Conservation (phyloP, 2,329 filamentous ascomycete genomes). For the Nothophoma quercina region DNA sequence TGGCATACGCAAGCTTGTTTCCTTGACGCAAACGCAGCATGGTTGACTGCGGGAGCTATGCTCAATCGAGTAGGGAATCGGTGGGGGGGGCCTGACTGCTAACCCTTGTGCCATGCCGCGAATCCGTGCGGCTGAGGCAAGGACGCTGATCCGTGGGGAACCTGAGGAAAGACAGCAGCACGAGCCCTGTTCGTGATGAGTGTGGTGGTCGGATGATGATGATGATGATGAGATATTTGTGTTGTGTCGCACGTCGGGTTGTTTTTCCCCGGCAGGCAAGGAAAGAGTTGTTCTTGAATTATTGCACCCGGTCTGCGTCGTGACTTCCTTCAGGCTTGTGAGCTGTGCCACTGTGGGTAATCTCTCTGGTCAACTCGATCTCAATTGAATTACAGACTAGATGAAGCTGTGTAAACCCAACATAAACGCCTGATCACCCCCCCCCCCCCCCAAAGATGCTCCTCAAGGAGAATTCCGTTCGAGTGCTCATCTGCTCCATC, state of each 20-base stretch:
- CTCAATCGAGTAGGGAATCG: too few relatives aligned
- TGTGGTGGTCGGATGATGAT: too few relatives aligned
- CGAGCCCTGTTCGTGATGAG: neutral
- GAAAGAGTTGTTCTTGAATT: too few relatives aligned
- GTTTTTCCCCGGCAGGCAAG: too few relatives aligned
- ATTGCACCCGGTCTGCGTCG: too few relatives aligned
- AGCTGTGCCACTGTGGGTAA: too few relatives aligned
- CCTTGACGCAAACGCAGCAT: conserved; percentile 7
- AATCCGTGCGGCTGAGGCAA: conserved; percentile 4
- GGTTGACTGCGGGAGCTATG: conserved; percentile 10
- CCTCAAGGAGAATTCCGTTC: neutral
- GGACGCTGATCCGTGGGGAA: neutral
- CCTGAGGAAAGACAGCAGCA: neutral
- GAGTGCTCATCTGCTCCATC: conserved; percentile 15
- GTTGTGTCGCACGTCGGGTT: too few relatives aligned
- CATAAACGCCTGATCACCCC: conserved; percentile 2
- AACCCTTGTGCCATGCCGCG: conserved; percentile 7
- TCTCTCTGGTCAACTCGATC: neutral
- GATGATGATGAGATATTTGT: too few relatives aligned
- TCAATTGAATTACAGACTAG: conserved; percentile 8
- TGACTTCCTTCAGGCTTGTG: too few relatives aligned
- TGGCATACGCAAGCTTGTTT: conserved; percentile 10
- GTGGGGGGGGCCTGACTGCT: neutral
- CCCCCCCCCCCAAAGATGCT: conserved; percentile 3
- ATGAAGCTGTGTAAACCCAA: conserved; percentile 4